Evolutionary conservation across 805 yeast species (phyloP).

Genomic region (Ogataea trehalophila): DNA sequence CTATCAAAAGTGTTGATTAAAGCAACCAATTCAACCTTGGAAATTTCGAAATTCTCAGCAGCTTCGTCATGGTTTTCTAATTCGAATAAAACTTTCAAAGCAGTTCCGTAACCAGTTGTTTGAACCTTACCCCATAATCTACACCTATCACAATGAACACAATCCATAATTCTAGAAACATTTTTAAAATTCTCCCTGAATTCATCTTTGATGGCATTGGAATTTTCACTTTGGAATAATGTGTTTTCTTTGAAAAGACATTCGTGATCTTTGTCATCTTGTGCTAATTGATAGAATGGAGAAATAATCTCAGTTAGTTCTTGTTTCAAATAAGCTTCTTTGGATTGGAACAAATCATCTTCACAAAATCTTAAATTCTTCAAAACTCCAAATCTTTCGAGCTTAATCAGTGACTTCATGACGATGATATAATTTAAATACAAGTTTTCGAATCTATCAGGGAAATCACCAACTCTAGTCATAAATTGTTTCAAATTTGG

Average conservation of each 20-base stretch:
- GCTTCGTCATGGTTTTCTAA: conserved; percentile 43
- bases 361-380: conserved; percentile 26
- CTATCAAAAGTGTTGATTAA: conserved; percentile 90
- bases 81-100: conserved; percentile 85
- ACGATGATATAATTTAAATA: conserved; percentile 91
- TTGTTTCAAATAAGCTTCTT: conserved; percentile 23
- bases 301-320: conserved; percentile 30
- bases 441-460: conserved; percentile 83
- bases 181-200: conserved; percentile 82
- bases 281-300: conserved; percentile 24
- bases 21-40: conserved; percentile 80
- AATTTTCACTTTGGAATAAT: conserved; percentile 40
- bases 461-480: conserved; percentile 84
- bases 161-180: conserved; percentile 91
- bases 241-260: conserved; percentile 41
- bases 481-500: conserved; percentile 80
- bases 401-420: conserved; percentile 71
- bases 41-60: conserved; percentile 36
- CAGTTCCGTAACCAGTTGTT: conserved; percentile 96
- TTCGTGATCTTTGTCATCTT: conserved; percentile 12
- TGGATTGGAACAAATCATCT: conserved; percentile 22
- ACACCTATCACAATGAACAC: conserved; percentile 98
- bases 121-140: conserved; percentile 98
- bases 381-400: conserved; percentile 28
- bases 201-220: conserved; percentile 69